Percentiles rank a stretch among this genome's conserved stretches.
Evolutionary conservation across 1,284 basidiomycete species (phyloP).

Genomic region (Boletus hoseneyae): DNA sequence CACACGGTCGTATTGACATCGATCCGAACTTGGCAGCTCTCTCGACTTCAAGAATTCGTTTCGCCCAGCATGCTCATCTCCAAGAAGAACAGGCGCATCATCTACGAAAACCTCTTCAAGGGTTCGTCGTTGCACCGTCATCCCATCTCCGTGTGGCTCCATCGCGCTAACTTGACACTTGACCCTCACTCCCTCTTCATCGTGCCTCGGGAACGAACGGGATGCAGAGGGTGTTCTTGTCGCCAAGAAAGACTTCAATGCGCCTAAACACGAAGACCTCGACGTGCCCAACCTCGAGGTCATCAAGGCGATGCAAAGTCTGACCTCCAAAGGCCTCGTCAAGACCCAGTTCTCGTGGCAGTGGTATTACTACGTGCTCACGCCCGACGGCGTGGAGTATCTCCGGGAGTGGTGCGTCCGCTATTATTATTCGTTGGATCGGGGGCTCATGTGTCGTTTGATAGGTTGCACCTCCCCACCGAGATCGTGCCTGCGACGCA

Average conservation of each 20-base stretch:
- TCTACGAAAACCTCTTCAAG: slow-evolving; percentile 99
- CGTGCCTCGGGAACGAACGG: not conserved
- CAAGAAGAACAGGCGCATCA: slow-evolving; percentile 79
- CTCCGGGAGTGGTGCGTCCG: slow-evolving; percentile 82
- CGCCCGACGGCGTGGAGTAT: slow-evolving; percentile 93
- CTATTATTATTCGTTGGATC: too few species aligned
- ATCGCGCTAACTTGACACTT: slow-evolving; percentile 3
- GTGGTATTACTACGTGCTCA: slow-evolving; percentile 93
- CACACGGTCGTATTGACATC: too few species aligned
- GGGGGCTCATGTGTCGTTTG: not conserved
- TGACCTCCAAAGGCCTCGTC: slow-evolving; percentile 93
- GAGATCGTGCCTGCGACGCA: slow-evolving; percentile 96
- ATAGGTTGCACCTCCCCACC: slow-evolving; percentile 84
- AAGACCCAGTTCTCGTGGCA: slow-evolving; percentile 99
- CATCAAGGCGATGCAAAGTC: slow-evolving; percentile 98
- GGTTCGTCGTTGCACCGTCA: slow-evolving; percentile 36
- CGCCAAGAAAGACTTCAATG: slow-evolving; percentile 99
- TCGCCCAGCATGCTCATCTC: slow-evolving; percentile 81
- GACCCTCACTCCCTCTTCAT: not conserved
- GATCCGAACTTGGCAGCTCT: slow-evolving; percentile 31
- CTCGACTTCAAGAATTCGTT: slow-evolving; percentile 38
- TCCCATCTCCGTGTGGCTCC: not conserved
- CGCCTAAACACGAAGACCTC: slow-evolving; percentile 95
- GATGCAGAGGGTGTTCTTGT: slow-evolving; percentile 91
- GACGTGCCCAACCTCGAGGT: slow-evolving; percentile 97